Evolutionary conservation across 352 stramenopile species (phyloP), one percentile per base, ranked within the genome.

Genomic region (Hyaloperonospora arabidopsidis): DNA sequence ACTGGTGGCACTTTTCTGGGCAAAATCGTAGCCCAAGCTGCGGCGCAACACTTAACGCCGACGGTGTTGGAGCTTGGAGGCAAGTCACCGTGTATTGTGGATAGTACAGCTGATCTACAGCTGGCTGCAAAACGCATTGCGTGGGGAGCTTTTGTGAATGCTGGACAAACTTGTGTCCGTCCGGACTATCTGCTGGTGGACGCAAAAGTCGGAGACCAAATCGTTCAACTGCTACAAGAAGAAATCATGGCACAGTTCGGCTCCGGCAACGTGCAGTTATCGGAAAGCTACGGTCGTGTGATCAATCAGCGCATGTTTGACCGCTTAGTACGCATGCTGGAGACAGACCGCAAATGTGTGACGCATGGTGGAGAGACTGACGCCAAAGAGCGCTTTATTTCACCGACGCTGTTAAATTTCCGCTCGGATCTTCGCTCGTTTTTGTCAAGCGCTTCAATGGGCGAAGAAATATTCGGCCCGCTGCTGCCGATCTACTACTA

Each of bases 401-500:
- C 74, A 6, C 88, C 89, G 1, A 97, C 91, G 17, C 65, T 97
- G 17, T 53, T 98, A 45, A 81, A 95, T 50, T 82, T 94, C 45
- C 83, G 92, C 61, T 67, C 70, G 36, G 67, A 87, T 18, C 54
- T 69, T 0, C 44, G 63, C 4, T 68, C 57, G 1, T 87, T 86
- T 19, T 41, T 81, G 5, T 60, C 39, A 2, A 83, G 75, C 18
- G 67, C 78, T 15, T 68, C 67, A 2, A 95, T 97, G 81, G 50
- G 70, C 15, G 89, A 98, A 44, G 95, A 98, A 68, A 91, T 98
- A 18, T 98, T 99, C 70, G 95, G 95, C 4, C 95, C 95, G 2
- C 54, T 98, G 36, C 59, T 99, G 41, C 89, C 95, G 1, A 89
- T 98, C 41, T 72, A 94, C 32, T 92, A 89, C 64, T 89, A 86